A percentile compares a stretch with the other conserved stretches of the same genome.
Conservation (phyloP, 108 stramenopile genomes). For the Conticribra weissflogii region DNA sequence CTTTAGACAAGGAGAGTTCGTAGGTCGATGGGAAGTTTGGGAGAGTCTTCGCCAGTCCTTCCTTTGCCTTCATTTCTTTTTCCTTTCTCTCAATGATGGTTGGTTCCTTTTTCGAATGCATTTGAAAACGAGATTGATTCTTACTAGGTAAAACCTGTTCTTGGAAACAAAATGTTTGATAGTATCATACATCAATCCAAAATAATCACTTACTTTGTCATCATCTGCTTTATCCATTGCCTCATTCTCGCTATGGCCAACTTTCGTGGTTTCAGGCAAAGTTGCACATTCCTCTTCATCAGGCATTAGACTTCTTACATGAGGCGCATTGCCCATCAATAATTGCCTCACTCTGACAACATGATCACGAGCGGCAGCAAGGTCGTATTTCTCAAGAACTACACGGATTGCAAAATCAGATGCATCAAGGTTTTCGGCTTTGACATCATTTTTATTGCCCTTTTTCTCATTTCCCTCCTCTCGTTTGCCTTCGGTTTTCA, state of each 20-base stretch:
- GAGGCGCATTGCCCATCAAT: slow-evolving; percentile 79
- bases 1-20: slow-evolving; percentile 35
- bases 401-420: slow-evolving; percentile 68
- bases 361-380: slow-evolving; percentile 70
- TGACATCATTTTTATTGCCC: not conserved
- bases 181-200: slow-evolving; percentile 4
- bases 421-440: slow-evolving; percentile 20
- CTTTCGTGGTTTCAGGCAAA: no score
- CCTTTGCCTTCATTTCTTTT: not conserved
- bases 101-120: slow-evolving; percentile 36
- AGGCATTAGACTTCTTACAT: slow-evolving; percentile 39
- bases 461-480: not conserved
- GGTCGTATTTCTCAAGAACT: slow-evolving; percentile 79
- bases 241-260: no score
- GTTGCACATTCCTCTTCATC: no score
- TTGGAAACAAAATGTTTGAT: not conserved
- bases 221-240: no score
- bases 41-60: slow-evolving; percentile 6
- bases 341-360: slow-evolving; percentile 58
- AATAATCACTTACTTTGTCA: no score
- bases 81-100: slow-evolving; percentile 14
- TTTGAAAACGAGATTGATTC: slow-evolving; percentile 16
- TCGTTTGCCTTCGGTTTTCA: slow-evolving; percentile 19
- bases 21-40: slow-evolving; percentile 17
- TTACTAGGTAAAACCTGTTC: slow-evolving; percentile 14